Percentiles rank a stretch among this genome's conserved stretches.
phyloP scores from a whole-genome alignment of 78 protist species.

The Dictyostelium capitatum region DNA sequence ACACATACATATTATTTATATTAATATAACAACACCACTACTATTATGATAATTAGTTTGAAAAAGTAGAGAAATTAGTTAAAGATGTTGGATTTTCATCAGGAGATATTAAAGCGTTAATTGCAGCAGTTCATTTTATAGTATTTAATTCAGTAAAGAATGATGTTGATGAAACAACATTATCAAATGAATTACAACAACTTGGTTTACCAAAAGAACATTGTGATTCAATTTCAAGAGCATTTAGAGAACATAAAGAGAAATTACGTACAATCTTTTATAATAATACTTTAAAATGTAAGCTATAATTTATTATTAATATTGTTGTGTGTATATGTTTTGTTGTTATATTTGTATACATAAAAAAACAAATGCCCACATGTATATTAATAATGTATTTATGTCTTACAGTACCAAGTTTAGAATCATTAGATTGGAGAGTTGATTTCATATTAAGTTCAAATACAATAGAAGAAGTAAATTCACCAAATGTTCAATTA shows the following conservation, averaged over 20 bases:
- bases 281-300: conserved; percentile 44
- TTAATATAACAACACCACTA: not conserved
- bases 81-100: conserved; percentile 65
- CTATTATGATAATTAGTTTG: conserved; percentile 13
- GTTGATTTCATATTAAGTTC: conserved; percentile 79
- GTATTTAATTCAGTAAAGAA: conserved; percentile 83
- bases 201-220: conserved; percentile 91
- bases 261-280: conserved; percentile 33
- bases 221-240: conserved; percentile 78
- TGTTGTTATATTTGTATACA: not conserved
- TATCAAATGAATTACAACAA: conserved; percentile 91
- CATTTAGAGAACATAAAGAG: conserved; percentile 56
- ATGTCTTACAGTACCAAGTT: conserved; percentile 44
- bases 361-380: conserved; percentile 18
- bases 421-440: conserved; percentile 74
- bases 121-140: conserved; percentile 90
- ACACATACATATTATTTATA: not conserved
- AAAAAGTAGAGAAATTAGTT: conserved; percentile 69
- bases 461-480: conserved; percentile 62
- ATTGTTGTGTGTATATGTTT: too few species aligned
- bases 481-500: conserved; percentile 62
- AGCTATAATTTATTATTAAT: not conserved
- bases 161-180: conserved; percentile 78
- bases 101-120: conserved; percentile 82
- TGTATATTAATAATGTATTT: too few species aligned